Conservation (phyloP, 2,329 filamentous ascomycete genomes). For the Diplodia corticola region DNA sequence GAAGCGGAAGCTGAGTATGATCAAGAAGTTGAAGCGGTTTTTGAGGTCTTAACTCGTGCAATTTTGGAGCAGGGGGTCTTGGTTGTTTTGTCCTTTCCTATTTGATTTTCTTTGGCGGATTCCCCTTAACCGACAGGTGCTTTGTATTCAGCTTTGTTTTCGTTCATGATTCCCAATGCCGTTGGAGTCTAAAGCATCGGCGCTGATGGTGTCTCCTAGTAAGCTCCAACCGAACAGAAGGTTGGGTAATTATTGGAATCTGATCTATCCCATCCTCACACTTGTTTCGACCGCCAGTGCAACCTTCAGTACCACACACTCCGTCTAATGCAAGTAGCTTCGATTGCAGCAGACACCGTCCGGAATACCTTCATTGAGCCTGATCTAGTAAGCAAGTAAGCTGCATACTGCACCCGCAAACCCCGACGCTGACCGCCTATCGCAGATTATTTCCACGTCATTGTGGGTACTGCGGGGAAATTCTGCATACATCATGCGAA, state of each 20-base stretch:
- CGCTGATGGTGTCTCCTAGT: not conserved
- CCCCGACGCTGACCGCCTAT: not conserved
- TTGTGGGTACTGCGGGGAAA: not conserved
- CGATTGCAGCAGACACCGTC: not conserved
- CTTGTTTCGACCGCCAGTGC: too few relatives aligned
- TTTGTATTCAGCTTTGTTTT: not conserved
- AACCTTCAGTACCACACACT: too few relatives aligned
- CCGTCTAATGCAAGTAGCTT: too few relatives aligned
- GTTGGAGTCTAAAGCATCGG: not conserved
- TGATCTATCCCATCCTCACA: not conserved
- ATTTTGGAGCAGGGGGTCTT: not conserved
- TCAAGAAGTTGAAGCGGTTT: constrained; percentile 11
- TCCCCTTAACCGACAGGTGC: too few relatives aligned
- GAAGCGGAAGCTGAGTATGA: not conserved
- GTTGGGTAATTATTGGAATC: not conserved
- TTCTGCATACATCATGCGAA: not conserved
- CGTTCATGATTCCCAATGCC: not conserved
- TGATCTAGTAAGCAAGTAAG: not conserved
- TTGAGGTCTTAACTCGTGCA: not conserved
- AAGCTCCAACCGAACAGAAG: not conserved
- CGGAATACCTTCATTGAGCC: not conserved
- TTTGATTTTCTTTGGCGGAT: not conserved
- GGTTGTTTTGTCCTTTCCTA: not conserved
- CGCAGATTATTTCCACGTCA: not conserved
- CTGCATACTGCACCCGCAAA: not conserved